These are phyloP conservation scores for Trypanosoma vivax DNA, from an alignment of 208 protist genomes.

Conservation along the genomic window DNA sequence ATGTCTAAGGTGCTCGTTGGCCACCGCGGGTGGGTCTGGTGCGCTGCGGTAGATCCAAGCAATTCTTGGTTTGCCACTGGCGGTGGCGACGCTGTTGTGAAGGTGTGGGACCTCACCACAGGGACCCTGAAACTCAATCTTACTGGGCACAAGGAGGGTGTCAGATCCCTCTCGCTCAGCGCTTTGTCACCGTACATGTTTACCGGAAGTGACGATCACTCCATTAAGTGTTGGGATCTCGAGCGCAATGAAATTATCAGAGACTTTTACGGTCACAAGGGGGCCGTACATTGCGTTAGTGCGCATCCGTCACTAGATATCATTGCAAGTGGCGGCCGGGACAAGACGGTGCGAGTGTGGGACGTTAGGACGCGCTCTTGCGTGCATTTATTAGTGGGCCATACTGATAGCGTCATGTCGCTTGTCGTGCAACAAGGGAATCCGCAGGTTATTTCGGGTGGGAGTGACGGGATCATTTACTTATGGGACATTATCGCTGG, in stretches of 20 bases:
- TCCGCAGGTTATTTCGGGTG: constrained; percentile 92
- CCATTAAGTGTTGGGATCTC: constrained; percentile 99
- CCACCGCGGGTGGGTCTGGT: constrained; percentile 95
- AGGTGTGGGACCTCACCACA: constrained; percentile 97
- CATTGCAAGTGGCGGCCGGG: constrained; percentile 96
- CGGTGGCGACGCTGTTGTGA: constrained; percentile 97
- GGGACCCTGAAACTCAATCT: constrained; percentile 97
- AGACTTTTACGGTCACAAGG: constrained; percentile 97
- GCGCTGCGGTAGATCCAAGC: constrained; percentile 93
- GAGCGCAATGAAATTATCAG: constrained; percentile 92
- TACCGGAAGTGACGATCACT: constrained; percentile 97
- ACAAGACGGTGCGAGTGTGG: constrained; percentile 93
- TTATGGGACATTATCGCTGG: constrained; percentile 90
- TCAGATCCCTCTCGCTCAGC: constrained; percentile 87
- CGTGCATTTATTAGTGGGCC: constrained; percentile 90
- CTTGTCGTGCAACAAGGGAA: constrained; percentile 84
- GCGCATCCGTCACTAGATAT: constrained; percentile 97
- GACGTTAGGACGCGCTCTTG: constrained; percentile 78
- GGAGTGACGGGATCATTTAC: constrained; percentile 90
- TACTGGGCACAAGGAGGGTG: constrained; percentile 95
- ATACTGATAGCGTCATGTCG: constrained; percentile 91
- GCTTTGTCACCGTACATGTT: constrained; percentile 97
- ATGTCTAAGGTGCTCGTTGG: constrained; percentile 88
- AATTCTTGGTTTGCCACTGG: constrained; percentile 99
- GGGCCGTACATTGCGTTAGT: constrained; percentile 88